phyloP scores from a whole-genome alignment of 2,329 filamentous ascomycete species.

The Pestalotiopsis sp. region DNA sequence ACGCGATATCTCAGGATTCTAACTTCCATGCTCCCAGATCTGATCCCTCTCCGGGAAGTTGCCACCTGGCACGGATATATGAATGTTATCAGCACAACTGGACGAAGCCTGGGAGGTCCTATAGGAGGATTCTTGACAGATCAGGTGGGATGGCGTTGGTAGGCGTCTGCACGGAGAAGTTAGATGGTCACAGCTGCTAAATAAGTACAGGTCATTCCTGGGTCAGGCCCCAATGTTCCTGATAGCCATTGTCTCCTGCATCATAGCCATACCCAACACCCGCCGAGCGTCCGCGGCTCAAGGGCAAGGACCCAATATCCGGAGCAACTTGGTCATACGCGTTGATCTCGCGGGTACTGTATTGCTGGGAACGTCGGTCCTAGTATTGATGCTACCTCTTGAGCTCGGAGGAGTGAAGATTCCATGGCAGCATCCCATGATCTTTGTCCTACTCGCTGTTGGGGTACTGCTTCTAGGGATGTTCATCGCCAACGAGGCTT shows the following conservation, averaged over 20 bases:
- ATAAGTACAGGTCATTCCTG: slow-evolving; percentile 63
- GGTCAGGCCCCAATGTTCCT: slow-evolving; percentile 55
- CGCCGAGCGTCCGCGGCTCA: background rate
- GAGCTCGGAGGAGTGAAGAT: slow-evolving; percentile 14
- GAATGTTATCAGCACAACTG: slow-evolving; percentile 52
- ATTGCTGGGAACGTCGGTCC: slow-evolving; percentile 9
- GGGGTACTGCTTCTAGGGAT: background rate
- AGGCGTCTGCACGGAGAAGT: background rate
- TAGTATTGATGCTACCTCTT: slow-evolving; percentile 15
- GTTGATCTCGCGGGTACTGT: slow-evolving; percentile 15
- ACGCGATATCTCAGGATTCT: background rate
- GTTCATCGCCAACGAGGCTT: slow-evolving; percentile 26
- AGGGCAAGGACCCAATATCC: background rate
- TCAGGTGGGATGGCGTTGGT: slow-evolving; percentile 67
- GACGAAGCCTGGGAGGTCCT: slow-evolving; percentile 52
- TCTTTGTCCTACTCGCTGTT: background rate
- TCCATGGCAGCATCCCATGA: slow-evolving; percentile 13
- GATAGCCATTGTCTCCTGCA: slow-evolving; percentile 43
- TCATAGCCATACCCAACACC: slow-evolving; percentile 33
- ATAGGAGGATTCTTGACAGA: slow-evolving; percentile 63
- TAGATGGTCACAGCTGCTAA: slow-evolving; percentile 22
- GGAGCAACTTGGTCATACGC: background rate
- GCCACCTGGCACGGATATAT: slow-evolving; percentile 49
- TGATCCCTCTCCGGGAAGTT: slow-evolving; percentile 52
- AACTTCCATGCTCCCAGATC: slow-evolving; percentile 32